phyloP scores from a whole-genome alignment of 352 stramenopile genomes.

The Paralagenidium karlingii region DNA sequence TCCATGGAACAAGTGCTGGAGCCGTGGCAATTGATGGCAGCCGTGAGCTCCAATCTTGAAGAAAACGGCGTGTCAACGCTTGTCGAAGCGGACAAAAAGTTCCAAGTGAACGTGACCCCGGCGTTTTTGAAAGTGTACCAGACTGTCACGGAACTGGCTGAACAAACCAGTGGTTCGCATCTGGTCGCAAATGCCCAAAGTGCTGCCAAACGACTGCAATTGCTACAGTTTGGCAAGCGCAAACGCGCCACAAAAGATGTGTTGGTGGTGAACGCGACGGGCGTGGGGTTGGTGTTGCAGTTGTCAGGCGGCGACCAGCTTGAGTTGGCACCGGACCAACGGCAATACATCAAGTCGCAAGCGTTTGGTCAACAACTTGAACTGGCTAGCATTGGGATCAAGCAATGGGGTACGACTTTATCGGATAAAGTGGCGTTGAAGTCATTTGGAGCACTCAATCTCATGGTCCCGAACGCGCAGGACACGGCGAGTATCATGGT shows the following conservation, averaged over 20 bases:
- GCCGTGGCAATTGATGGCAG: conserved; percentile 47
- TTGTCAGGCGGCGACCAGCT: conserved; percentile 35
- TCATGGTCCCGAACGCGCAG: conserved; percentile 27
- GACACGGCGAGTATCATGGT: conserved; percentile 41
- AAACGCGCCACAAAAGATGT: conserved; percentile 30
- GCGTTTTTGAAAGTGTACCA: conserved; percentile 64
- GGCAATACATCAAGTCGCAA: conserved; percentile 17
- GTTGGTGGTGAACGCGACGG: conserved; percentile 60
- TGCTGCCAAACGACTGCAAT: too few species aligned
- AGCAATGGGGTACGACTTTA: conserved; percentile 33
- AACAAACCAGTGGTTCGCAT: too few species aligned
- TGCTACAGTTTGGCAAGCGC: too few species aligned
- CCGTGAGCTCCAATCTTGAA: conserved; percentile 29
- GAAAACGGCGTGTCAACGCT: conserved; percentile 51
- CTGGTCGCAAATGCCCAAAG: too few species aligned
- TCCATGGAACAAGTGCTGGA: conserved; percentile 66
- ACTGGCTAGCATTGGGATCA: conserved; percentile 37
- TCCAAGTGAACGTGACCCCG: conserved; percentile 67
- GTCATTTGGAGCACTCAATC: conserved; percentile 44
- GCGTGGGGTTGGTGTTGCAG: conserved; percentile 34
- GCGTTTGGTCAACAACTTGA: not conserved
- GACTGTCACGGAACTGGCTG: conserved; percentile 62
- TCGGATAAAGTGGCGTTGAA: conserved; percentile 23
- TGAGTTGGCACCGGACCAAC: conserved; percentile 29
- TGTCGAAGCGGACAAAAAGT: conserved; percentile 47